These are phyloP conservation scores for Shiraia bambusicola DNA, from an alignment of 2,329 filamentous ascomycete species.

Conservation along the genomic window DNA sequence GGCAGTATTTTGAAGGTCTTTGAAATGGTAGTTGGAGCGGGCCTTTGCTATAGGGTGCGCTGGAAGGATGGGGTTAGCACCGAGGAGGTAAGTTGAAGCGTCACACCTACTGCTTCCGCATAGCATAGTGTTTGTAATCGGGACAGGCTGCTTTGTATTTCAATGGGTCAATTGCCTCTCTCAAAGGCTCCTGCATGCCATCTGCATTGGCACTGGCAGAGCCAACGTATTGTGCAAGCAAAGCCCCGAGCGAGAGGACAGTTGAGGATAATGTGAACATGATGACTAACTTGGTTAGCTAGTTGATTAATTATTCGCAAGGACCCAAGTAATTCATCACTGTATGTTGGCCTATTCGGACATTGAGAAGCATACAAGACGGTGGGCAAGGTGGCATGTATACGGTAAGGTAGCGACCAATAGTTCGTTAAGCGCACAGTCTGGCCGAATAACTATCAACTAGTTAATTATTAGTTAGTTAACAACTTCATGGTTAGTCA, in stretches of 20 bases:
- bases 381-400: not conserved
- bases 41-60: slow-evolving; percentile 76
- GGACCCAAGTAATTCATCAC: no score
- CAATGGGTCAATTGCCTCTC: slow-evolving; percentile 30
- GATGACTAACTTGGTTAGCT: no score
- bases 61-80: slow-evolving; percentile 40
- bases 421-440: slow-evolving; percentile 14
- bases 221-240: slow-evolving; percentile 9
- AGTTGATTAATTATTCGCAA: no score
- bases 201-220: slow-evolving; percentile 11
- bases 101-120: slow-evolving; percentile 58
- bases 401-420: slow-evolving; percentile 13
- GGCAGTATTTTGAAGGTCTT: slow-evolving; percentile 75
- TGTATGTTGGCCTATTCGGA: no score
- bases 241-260: slow-evolving; percentile 8
- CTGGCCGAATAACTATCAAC: no score
- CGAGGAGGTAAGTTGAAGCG: slow-evolving; percentile 55
- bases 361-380: no score
- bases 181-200: slow-evolving; percentile 35
- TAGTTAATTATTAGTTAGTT: no score
- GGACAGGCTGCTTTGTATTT: slow-evolving; percentile 58
- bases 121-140: slow-evolving; percentile 64
- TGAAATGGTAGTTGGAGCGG: slow-evolving; percentile 82
- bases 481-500: no score
- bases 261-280: slow-evolving; percentile 16